Conservation (phyloP, 495 filamentous ascomycete genomes). For the Ascodesmis nigricans region DNA sequence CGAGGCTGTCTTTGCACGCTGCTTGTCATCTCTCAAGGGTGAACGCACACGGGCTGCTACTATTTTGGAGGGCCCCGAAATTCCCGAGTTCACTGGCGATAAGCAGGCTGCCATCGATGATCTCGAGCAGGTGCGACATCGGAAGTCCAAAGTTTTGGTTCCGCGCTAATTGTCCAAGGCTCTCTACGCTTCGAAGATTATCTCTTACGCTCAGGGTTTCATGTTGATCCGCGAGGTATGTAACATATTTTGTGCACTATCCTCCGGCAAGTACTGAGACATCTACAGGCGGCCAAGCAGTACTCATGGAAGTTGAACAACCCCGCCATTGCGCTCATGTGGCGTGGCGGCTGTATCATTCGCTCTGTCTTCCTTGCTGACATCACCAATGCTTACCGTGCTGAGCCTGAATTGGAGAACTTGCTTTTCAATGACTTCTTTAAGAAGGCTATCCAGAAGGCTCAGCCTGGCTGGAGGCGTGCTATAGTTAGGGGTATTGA, state of each 20-base stretch:
- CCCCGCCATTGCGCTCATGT: conserved; percentile 98
- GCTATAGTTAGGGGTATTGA: conserved; percentile 76
- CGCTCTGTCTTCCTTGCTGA: conserved; percentile 99
- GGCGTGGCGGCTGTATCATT: conserved; percentile 99
- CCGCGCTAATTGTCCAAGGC: conserved; percentile 28
- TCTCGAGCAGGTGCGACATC: conserved; percentile 83
- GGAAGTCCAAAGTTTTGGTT: too few species aligned
- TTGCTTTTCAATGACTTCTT: conserved; percentile 97
- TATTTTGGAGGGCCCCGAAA: conserved; percentile 53
- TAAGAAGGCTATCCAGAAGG: conserved; percentile 93
- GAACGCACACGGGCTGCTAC: conserved; percentile 70
- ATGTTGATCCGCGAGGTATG: conserved; percentile 98
- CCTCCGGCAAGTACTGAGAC: conserved; percentile 5
- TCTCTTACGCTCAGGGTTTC: conserved; percentile 98
- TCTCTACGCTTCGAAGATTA: conserved; percentile 97
- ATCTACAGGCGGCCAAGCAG: conserved; percentile 61
- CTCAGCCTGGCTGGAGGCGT: conserved; percentile 89
- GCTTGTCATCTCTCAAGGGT: conserved; percentile 77
- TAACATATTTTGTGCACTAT: conserved; percentile 5
- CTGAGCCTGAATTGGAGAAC: conserved; percentile 89
- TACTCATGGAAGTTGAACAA: conserved; percentile 98
- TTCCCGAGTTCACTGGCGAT: conserved; percentile 63
- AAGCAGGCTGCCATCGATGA: conserved; percentile 83
- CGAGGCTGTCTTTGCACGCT: conserved; percentile 87
- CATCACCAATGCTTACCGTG: conserved; percentile 91